Base-by-base conservation (phyloP, 1,284 basidiomycete species). In the Lentinula novae-zelandiae region DNA sequence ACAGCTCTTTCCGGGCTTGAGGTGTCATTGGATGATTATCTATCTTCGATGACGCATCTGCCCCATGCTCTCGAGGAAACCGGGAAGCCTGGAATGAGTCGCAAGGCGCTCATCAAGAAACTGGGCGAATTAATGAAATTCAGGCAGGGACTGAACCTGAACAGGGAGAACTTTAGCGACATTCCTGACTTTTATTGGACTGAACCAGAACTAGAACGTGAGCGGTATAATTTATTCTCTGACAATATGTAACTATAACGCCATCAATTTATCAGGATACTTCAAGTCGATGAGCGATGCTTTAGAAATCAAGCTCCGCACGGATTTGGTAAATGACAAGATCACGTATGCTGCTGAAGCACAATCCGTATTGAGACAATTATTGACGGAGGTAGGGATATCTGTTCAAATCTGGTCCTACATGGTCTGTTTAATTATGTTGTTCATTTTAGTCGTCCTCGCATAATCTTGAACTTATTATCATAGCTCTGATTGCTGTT, bases 161-260 rank as follows among this genome's bases (percentile, higher is more conserved):
- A 92, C 66, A 82, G 91, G 57, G 92, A 95, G 67, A 95, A 94
- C 63, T 90, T 94, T 71, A 89, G 89, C 56, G 93, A 95, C 68
- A 90, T 90, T 0, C 93, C 93, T 0, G 89, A 95, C 74, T 88
- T 95, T 61, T 96, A 95, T 72, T 96, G 94, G 94, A 83, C 88
- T 27, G 92, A 95, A 70, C 92, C 93, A 1, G 90, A 89, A 65
- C 79, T 96, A 2, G 94, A 96, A 78, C 80, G 91, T 89, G 65
- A 51, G 82, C 66, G 5, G 13, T 46, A 10, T 2, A 2, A 6
- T 36, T 48, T 53, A 22, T n/a, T 2, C 31, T 8, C 34, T 22
- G 6, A 20, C 27, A 10, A 46, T 46, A 17, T 17, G 17, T 17
- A 59, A 15, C 33, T 34, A 33, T 10, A 40, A 60, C 3, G 27